phyloP scores from a whole-genome alignment of 805 yeast species.

The Tetrapisispora fleetii region DNA sequence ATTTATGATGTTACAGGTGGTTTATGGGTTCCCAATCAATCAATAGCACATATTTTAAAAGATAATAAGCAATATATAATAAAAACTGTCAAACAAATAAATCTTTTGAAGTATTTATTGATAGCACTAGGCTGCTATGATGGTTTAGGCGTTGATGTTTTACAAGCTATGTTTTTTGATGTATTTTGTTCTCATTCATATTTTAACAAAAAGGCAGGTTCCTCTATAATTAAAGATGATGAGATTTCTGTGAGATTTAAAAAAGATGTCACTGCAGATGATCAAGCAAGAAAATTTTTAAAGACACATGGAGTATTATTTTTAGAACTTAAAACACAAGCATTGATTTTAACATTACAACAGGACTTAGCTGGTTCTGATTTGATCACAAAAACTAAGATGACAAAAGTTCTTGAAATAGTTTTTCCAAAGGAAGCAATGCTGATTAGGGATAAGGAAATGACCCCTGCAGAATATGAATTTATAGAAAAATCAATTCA shows the following conservation, averaged over 20 bases:
- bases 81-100: conserved; percentile 65
- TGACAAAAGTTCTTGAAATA: conserved; percentile 54
- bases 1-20: conserved; percentile 66
- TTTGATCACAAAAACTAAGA: conserved; percentile 7
- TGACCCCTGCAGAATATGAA: conserved; percentile 72
- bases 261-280: conserved; percentile 2
- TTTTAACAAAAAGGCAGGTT: conserved; percentile 12
- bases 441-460: conserved; percentile 22
- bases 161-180: conserved; percentile 76
- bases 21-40: conserved; percentile 53
- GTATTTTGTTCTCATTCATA: conserved; percentile 66
- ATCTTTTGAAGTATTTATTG: conserved; percentile 78
- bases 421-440: conserved; percentile 52
- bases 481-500: conserved; percentile 65
- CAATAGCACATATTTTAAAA: conserved; percentile 46
- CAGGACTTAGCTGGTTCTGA: conserved; percentile 12
- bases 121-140: conserved; percentile 69
- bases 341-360: conserved; percentile 80
- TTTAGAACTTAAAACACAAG: conserved; percentile 89
- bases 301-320: conserved; percentile 74
- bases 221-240: neutral
- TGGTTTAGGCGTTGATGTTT: conserved; percentile 77
- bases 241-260: neutral
- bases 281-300: conserved; percentile 42
- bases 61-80: conserved; percentile 41